Conservation (phyloP, 345 rosid genomes). For the Excoecaria cochinchinensis region DNA sequence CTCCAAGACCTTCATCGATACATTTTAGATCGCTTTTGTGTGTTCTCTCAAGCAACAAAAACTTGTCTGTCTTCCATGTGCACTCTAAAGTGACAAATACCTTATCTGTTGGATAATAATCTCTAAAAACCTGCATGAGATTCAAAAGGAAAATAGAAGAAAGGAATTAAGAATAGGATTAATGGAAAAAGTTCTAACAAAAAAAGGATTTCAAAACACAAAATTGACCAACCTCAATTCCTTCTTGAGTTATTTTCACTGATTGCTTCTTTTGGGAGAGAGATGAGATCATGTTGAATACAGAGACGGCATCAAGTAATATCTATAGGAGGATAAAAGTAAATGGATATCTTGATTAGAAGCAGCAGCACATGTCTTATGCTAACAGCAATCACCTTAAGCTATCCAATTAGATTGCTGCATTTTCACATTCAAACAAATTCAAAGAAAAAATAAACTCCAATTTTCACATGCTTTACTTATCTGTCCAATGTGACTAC, state of each 20-base stretch:
- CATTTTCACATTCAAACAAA: background rate
- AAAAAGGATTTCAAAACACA: background rate
- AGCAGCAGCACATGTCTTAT: background rate
- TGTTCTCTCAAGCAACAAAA: constrained; percentile 49
- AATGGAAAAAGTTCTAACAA: background rate
- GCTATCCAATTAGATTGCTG: background rate
- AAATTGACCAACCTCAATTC: constrained; percentile 59
- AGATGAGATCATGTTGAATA: constrained; percentile 66
- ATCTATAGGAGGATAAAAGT: constrained; percentile 42
- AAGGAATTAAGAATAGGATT: constrained; percentile 1
- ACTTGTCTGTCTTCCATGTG: constrained; percentile 64
- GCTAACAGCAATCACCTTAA: background rate
- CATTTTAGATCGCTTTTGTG: constrained; percentile 34
- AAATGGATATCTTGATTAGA: background rate
- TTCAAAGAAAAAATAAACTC: background rate
- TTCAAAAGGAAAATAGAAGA: constrained; percentile 1
- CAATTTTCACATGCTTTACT: background rate
- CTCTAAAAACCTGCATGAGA: constrained; percentile 58
- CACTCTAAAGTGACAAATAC: constrained; percentile 56
- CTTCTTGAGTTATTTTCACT: constrained; percentile 58
- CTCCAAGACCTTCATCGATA: constrained; percentile 29
- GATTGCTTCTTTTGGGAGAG: constrained; percentile 72
- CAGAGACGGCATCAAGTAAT: constrained; percentile 63
- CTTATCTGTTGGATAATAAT: constrained; percentile 61
- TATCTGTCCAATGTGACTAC: background rate